Conservation (phyloP, 2,329 filamentous ascomycete genomes). For the Thermothelomyces thermophilus region DNA sequence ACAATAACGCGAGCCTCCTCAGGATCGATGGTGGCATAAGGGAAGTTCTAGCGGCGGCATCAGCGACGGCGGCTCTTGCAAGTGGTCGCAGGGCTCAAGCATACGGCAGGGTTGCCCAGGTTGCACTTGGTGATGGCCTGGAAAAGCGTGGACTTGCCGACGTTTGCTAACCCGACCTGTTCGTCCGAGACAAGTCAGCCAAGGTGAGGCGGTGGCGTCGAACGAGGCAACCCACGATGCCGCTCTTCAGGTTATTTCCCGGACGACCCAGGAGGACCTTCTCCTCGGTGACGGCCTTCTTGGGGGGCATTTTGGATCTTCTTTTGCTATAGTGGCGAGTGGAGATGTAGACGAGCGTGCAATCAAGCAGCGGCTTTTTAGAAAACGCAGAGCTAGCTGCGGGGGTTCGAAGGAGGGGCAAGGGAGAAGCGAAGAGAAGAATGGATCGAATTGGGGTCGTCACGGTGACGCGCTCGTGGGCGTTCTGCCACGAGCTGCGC, state of each 20-base stretch:
- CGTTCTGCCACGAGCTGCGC: conserved; percentile 19
- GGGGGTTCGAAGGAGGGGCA: conserved; percentile 31
- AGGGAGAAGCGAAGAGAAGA: conserved; percentile 25
- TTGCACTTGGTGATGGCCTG: conserved; percentile 98
- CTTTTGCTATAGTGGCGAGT: conserved; percentile 53
- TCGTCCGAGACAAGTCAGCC: conserved; percentile 25
- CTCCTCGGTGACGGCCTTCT: conserved; percentile 86
- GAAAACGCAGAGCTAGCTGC: conserved; percentile 64
- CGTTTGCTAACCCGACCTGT: conserved; percentile 95
- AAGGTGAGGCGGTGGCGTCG: conserved; percentile 33
- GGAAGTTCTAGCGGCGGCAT: conserved; percentile 66
- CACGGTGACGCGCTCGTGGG: conserved; percentile 21
- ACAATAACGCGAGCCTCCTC: conserved; percentile 98
- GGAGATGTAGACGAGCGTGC: conserved; percentile 41
- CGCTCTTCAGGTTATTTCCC: conserved; percentile 97
- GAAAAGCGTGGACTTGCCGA: conserved; percentile 98
- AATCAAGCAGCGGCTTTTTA: conserved; percentile 46
- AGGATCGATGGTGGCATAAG: conserved; percentile 97
- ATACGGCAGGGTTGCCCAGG: conserved; percentile 91
- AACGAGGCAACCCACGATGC: conserved; percentile 62
- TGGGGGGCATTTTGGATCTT: conserved; percentile 80
- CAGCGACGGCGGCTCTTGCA: conserved; percentile 9
- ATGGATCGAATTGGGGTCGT: conserved; percentile 19
- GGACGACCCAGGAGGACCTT: conserved; percentile 94
- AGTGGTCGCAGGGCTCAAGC: conserved; percentile 31